Percentiles rank a stretch among this genome's conserved stretches.
These are phyloP conservation scores for Gastrodia elata DNA, from an alignment of 106 monocot species.

Conservation along the genomic window DNA sequence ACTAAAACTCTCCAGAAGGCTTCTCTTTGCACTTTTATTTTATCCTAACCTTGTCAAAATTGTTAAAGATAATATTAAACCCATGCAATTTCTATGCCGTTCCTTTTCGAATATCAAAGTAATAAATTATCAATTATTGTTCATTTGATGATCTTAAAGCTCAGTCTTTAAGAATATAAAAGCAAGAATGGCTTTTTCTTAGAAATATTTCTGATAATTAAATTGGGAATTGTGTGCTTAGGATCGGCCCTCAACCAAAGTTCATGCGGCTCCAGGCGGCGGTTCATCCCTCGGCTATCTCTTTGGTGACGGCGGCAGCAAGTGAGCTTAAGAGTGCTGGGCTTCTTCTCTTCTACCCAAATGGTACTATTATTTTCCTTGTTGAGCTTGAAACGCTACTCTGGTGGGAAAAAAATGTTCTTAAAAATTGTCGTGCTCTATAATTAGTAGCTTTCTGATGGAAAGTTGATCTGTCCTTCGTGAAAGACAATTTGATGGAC, in stretches of 20 bases:
- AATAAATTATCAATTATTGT: no score
- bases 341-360: not conserved
- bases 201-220: no score
- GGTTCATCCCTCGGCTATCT: slow-evolving; percentile 86
- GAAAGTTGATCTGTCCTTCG: not conserved
- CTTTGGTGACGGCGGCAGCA: slow-evolving; percentile 36
- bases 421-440: not conserved
- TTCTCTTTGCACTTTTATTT: no score
- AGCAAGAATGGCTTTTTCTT: no score
- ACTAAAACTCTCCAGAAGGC: no score
- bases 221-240: no score
- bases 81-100: no score
- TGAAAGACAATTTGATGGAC: not conserved
- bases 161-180: no score
- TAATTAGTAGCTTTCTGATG: not conserved
- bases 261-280: slow-evolving; percentile 84
- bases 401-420: not conserved
- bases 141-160: no score
- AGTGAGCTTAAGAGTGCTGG: slow-evolving; percentile 8
- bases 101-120: no score
- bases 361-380: not conserved
- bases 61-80: no score
- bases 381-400: not conserved
- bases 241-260: slow-evolving; percentile 90
- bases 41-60: no score